Conservation (phyloP, 805 yeast species). For the Metschnikowia santaceciliae region DNA sequence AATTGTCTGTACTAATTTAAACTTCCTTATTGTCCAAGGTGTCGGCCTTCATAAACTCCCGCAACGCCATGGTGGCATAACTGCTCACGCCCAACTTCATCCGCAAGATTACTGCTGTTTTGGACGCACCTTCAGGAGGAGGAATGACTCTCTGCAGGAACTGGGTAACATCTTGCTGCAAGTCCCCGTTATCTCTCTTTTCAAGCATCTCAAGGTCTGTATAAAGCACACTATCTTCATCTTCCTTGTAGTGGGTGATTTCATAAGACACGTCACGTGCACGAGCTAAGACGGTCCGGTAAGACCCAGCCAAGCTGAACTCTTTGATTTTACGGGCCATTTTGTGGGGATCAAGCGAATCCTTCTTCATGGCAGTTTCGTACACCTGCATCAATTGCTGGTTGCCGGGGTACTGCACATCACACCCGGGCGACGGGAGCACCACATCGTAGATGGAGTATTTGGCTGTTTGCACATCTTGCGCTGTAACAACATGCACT, state of each 20-base stretch:
- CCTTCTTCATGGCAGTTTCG: conserved; percentile 68
- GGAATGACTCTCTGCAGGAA: conserved; percentile 21
- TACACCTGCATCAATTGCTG: conserved; percentile 56
- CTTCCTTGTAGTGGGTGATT: conserved; percentile 56
- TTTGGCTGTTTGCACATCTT: conserved; percentile 57
- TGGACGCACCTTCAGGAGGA: conserved; percentile 29
- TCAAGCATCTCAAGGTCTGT: conserved; percentile 63
- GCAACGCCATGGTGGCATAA: conserved; percentile 95
- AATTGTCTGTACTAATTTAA: too few relatives aligned
- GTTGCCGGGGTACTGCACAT: conserved; percentile 79
- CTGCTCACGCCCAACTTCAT: conserved; percentile 81
- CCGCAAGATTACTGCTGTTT: conserved; percentile 67
- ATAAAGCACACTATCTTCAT: conserved; percentile 67
- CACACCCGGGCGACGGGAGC: conserved; percentile 95
- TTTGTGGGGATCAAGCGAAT: conserved; percentile 75
- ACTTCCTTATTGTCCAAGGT: too few relatives aligned
- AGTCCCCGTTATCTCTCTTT: conserved; percentile 17
- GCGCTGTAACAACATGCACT: conserved; percentile 72
- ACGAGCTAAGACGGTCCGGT: conserved; percentile 66
- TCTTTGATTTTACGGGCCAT: conserved; percentile 86
- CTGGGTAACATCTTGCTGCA: conserved; percentile 11
- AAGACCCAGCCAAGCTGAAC: conserved; percentile 88
- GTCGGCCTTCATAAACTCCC: conserved; percentile 82
- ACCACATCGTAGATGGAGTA: conserved; percentile 80
- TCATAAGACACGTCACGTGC: conserved; percentile 63